Conservation (phyloP, 768 basidiomycete species). For the Lentinula edodes region DNA sequence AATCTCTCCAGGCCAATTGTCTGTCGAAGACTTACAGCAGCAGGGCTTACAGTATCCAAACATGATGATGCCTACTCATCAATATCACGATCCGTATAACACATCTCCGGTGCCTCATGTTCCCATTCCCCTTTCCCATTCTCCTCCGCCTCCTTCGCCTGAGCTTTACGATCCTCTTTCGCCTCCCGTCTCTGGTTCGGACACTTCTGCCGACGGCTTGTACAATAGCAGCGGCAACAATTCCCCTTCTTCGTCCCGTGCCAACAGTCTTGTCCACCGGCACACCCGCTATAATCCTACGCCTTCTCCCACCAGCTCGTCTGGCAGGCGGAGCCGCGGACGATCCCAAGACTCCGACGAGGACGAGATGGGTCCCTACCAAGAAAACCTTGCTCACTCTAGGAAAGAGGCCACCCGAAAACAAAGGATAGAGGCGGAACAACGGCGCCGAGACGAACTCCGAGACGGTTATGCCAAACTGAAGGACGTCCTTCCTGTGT, state of each 20-base stretch:
- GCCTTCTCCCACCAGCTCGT: constrained; percentile 74
- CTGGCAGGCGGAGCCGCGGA: constrained; percentile 59
- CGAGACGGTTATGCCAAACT: constrained; percentile 86
- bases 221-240: constrained; percentile 76
- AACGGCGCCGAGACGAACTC: constrained; percentile 82
- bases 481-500: constrained; percentile 81
- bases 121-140: constrained; percentile 50
- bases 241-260: constrained; percentile 75
- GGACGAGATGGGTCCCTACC: constrained; percentile 66
- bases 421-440: constrained; percentile 87
- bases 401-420: constrained; percentile 81
- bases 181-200: constrained; percentile 84
- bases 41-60: constrained; percentile 39
- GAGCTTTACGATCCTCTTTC: constrained; percentile 82
- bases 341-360: constrained; percentile 77
- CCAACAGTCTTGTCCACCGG: constrained; percentile 71
- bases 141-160: constrained; percentile 74
- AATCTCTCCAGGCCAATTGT: constrained; percentile 56
- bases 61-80: constrained; percentile 62
- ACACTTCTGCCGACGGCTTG: constrained; percentile 79
- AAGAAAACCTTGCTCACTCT: constrained; percentile 69
- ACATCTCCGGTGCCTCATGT: constrained; percentile 62
- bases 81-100: constrained; percentile 55
- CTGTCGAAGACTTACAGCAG: constrained; percentile 64
- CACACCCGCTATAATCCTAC: constrained; percentile 73